Conservation (phyloP, 805 yeast genomes). For the Yamadazyma tumulicola region DNA sequence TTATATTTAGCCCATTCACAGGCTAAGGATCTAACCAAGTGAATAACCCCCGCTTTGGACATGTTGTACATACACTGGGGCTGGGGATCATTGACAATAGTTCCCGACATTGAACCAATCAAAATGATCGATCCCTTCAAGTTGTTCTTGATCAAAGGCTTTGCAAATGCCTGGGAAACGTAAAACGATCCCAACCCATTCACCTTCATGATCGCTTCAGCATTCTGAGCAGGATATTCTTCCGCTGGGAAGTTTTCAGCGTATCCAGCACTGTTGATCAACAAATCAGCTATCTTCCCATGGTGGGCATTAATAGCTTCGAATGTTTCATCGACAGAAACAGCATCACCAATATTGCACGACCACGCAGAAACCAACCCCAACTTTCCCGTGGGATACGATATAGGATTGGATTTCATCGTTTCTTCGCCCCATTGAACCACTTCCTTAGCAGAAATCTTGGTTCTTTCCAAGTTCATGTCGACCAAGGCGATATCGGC, state of each 20-base stretch:
- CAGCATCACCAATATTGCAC: conserved; percentile 69
- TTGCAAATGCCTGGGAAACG: conserved; percentile 71
- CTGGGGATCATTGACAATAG: conserved; percentile 74
- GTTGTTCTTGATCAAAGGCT: conserved; percentile 56
- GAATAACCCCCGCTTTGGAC: conserved; percentile 86
- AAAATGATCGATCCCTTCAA: conserved; percentile 59
- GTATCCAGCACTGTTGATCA: conserved; percentile 81
- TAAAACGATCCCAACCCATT: conserved; percentile 73
- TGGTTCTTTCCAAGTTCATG: conserved; percentile 56
- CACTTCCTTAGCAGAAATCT: conserved; percentile 51
- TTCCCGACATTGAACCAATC: conserved; percentile 78
- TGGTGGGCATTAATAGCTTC: conserved; percentile 53
- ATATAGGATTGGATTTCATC: conserved; percentile 34
- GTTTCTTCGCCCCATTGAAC: conserved; percentile 44
- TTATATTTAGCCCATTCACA: conserved; percentile 79
- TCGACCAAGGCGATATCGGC: conserved; percentile 74
- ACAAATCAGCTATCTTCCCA: conserved; percentile 57
- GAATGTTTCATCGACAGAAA: conserved; percentile 54
- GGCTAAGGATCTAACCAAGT: conserved; percentile 70
- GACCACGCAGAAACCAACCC: conserved; percentile 56
- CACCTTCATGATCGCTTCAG: conserved; percentile 65
- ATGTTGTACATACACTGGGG: conserved; percentile 79
- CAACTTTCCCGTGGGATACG: conserved; percentile 17
- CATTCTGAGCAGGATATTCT: conserved; percentile 68
- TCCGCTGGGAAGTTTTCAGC: conserved; percentile 78